Evolutionary conservation across 345 rosid species (phyloP), one percentile per base, ranked within the genome.

Genomic region (Dimocarpus longan): DNA sequence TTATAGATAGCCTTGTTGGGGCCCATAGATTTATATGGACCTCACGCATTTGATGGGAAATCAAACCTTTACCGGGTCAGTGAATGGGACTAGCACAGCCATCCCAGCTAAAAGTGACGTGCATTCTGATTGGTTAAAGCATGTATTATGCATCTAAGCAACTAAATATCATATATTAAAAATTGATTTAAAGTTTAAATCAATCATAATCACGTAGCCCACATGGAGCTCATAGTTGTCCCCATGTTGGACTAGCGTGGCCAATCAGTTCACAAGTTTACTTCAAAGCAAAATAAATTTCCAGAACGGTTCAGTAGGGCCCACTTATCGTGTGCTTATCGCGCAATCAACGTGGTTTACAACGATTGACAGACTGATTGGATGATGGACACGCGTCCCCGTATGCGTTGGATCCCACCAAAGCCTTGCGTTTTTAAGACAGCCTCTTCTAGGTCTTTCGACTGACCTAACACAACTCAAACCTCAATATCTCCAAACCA

Each of bases 341-440:
- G 73, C 82, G 71, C 81, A 79, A 83, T 77, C 78, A 79, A 78
- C 85, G 82, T 72, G 70, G 60, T 60, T 21, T 13, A 70, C 79
- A 65, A 74, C 8, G 6, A 68, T 8, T 13, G 21, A 4, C 24
- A 37, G 3, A 50, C 21, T 82, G 80, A 50, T 46, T 75, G 0
- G 80, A 85, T 81, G 39, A 0, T 2, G 16, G 60, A 82, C 86
- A 84, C 86, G 82, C 82, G 77, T 66, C 66, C 0, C 7, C 1
- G 2, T 24, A 65, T 83, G 84, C 19, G 87, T 50, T 83, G 87
- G 84, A 85, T 87, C 79, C 80, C 80, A 87, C 73, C 65, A 9
- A 74, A 69, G 26, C 40, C 26, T n/a, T 54, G 48, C 10, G 16
- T 39, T 64, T 19, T 26, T n/a, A 57, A 62, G 57, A 60, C 42